Evolutionary conservation across 768 basidiomycete species (phyloP).

Genomic region (Postia placenta): DNA sequence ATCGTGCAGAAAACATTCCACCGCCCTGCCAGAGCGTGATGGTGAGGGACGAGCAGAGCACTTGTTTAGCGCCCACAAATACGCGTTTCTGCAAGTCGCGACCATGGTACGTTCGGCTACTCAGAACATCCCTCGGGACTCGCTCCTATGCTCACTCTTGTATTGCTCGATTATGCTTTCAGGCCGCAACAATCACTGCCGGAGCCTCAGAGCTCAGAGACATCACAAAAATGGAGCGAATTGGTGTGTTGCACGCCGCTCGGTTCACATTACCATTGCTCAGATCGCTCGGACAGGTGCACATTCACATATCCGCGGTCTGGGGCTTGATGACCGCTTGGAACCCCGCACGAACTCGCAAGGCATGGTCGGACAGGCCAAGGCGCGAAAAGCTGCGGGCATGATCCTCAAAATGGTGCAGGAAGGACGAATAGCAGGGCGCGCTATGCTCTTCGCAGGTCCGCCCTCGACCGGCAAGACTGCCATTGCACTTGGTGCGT

Average conservation of each 20-base stretch:
- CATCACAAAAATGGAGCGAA: slow-evolving; percentile 91
- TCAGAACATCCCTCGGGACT: not conserved
- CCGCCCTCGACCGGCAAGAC: slow-evolving; percentile 98
- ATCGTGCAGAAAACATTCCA: slow-evolving; percentile 40
- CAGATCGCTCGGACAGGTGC: slow-evolving; percentile 46
- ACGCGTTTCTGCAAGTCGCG: slow-evolving; percentile 23
- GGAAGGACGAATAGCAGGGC: slow-evolving; percentile 90
- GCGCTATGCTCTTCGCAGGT: slow-evolving; percentile 95
- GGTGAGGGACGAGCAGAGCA: not conserved
- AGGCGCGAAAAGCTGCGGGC: slow-evolving; percentile 95
- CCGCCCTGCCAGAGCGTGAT: not conserved
- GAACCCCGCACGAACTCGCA: slow-evolving; percentile 87
- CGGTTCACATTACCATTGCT: too few relatives aligned
- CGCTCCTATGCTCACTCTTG: not conserved
- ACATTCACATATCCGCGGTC: slow-evolving; percentile 92
- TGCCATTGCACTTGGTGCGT: slow-evolving; percentile 87
- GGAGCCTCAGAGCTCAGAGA: slow-evolving; percentile 78
- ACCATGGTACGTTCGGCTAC: slow-evolving; percentile 21
- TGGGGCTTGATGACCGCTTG: slow-evolving; percentile 87
- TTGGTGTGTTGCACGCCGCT: slow-evolving; percentile 40
- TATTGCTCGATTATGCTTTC: not conserved
- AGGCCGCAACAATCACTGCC: slow-evolving; percentile 72
- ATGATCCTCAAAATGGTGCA: slow-evolving; percentile 98
- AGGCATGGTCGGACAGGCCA: slow-evolving; percentile 96
- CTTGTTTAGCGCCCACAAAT: slow-evolving; percentile 29